Conservation (phyloP, 192 early-diverging fungal species). For the Nowakowskiella sp. region DNA sequence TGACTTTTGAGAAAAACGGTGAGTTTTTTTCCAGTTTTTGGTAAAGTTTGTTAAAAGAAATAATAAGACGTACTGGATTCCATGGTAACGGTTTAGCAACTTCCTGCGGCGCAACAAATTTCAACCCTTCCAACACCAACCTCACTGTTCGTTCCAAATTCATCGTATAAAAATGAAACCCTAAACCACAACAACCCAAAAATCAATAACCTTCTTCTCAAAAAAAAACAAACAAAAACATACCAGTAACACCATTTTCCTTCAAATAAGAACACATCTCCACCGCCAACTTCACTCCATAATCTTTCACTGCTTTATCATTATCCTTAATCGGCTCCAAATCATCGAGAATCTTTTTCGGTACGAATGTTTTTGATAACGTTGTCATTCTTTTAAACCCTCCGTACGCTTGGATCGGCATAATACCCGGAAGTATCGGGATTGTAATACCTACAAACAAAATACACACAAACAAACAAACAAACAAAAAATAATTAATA, state of each 20-base stretch:
- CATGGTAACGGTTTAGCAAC: conserved; percentile 65
- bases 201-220: too few relatives aligned
- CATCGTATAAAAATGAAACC: conserved; percentile 92
- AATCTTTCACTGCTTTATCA: conserved; percentile 93
- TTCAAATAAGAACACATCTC: conserved; percentile 71
- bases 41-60: not conserved
- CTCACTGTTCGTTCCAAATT: conserved; percentile 87
- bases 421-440: conserved; percentile 87
- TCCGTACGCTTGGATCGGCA: conserved; percentile 92
- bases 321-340: conserved; percentile 98
- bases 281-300: conserved; percentile 79
- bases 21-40: not conserved
- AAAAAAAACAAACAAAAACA: too few relatives aligned
- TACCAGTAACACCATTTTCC: conserved; percentile 49
- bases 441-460: conserved; percentile 21
- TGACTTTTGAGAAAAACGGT: too few relatives aligned
- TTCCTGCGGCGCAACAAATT: conserved; percentile 66
- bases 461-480: too few relatives aligned
- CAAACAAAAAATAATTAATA: too few relatives aligned
- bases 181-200: too few relatives aligned
- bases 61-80: conserved; percentile 55
- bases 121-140: conserved; percentile 78
- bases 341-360: conserved; percentile 69
- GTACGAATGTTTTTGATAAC: conserved; percentile 81
- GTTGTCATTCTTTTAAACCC: conserved; percentile 90